These are phyloP conservation scores for Cerioporus squamosus DNA, from an alignment of 1,284 basidiomycete species.

Conservation along the genomic window DNA sequence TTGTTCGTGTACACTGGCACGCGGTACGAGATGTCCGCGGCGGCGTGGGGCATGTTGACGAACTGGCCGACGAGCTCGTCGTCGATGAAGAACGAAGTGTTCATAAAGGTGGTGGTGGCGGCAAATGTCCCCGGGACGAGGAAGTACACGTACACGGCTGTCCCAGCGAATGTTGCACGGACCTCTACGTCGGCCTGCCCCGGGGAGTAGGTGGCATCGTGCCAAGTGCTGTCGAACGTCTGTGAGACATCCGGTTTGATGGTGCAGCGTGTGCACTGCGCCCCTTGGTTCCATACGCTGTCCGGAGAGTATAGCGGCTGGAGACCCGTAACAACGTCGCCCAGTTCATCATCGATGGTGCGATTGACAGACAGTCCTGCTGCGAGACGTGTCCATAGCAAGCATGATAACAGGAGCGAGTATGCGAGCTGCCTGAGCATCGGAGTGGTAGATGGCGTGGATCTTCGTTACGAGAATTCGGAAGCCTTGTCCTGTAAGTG, in stretches of 20 bases:
- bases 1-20: conserved; percentile 34
- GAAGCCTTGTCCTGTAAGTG: no score
- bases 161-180: background rate
- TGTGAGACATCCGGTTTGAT: conserved; percentile 8
- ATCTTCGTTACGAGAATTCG: no score
- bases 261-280: conserved; percentile 4
- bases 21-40: conserved; percentile 22
- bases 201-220: conserved; percentile 12
- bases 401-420: background rate
- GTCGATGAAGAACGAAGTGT: conserved; percentile 11
- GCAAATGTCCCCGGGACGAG: conserved; percentile 1
- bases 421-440: no score
- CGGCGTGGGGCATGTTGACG: background rate
- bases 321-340: conserved; percentile 17
- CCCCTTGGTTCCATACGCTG: conserved; percentile 22
- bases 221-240: conserved; percentile 25
- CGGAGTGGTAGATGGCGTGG: no score
- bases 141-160: conserved; percentile 16
- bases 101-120: background rate
- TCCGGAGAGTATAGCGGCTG: conserved; percentile 24
- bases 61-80: background rate
- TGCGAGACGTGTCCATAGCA: background rate
- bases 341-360: conserved; percentile 29
- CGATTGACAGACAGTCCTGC: conserved; percentile 9
- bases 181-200: background rate